Conservation (phyloP, 495 filamentous ascomycete species). For the Penicillium diatomitis region DNA sequence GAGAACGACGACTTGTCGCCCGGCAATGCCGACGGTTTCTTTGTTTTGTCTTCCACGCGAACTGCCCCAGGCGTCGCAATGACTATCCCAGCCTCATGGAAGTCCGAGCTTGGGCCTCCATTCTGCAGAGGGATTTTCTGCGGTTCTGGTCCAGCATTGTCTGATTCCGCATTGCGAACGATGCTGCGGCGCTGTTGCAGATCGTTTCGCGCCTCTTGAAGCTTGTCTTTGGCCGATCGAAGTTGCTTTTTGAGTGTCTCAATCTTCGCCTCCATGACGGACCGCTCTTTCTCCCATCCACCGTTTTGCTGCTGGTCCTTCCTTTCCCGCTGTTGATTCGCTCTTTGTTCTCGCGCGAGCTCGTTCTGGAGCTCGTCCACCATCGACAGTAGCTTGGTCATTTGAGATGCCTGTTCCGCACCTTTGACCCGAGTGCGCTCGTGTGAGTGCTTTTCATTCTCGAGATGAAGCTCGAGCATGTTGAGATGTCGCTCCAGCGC, state of each 20-base stretch:
- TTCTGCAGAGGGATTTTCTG: slow-evolving; percentile 30
- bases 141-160: slow-evolving; percentile 28
- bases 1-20: slow-evolving; percentile 88
- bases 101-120: slow-evolving; percentile 26
- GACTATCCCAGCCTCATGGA: slow-evolving; percentile 41
- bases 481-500: slow-evolving; percentile 65
- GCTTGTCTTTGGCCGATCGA: slow-evolving; percentile 54
- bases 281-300: slow-evolving; percentile 46
- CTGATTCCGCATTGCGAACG: slow-evolving; percentile 5
- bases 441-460: slow-evolving; percentile 62
- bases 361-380: slow-evolving; percentile 36
- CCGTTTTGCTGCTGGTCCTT: slow-evolving; percentile 20
- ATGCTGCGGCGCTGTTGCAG: slow-evolving; percentile 32
- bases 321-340: slow-evolving; percentile 26
- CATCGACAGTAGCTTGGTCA: slow-evolving; percentile 31
- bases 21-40: slow-evolving; percentile 43
- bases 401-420: slow-evolving; percentile 31
- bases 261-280: slow-evolving; percentile 55
- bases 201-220: slow-evolving; percentile 48
- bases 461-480: slow-evolving; percentile 68
- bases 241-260: slow-evolving; percentile 60
- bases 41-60: slow-evolving; percentile 43
- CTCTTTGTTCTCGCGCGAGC: slow-evolving; percentile 35
- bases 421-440: slow-evolving; percentile 50
- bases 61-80: slow-evolving; percentile 63